Base-by-base conservation (phyloP, 495 filamentous ascomycete species). In the Mycothermus thermophilus region DNA sequence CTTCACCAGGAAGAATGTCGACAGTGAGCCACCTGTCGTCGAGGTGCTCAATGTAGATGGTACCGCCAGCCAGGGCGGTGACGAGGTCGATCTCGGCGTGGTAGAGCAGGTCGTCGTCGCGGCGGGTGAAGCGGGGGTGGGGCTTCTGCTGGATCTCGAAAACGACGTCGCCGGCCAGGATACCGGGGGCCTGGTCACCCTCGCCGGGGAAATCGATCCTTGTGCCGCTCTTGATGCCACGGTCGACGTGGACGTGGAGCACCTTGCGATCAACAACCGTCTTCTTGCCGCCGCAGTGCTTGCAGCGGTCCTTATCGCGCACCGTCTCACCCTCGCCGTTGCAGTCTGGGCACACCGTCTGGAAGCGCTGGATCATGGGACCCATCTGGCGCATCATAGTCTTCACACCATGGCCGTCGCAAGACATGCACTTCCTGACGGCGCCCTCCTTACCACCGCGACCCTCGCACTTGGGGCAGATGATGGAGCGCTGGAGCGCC, bases 381-480 rank as follows among this genome's bases (percentile, higher is more conserved):
- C 92, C 90, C 87, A 96, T 96, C 69, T 96, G 92, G 49, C 90
- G 82, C 90, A 96, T 95, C 88, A 99, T 96, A 14, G 81, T 94
- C 77, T 96, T 96, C 83, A 93, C 92, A 61, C 90, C 92, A 41
- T 76, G 71, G 48, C 90, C 90, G 41, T 92, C 83, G 59, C 90
- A 99, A 42, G 80, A 79, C 19, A 74, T 52, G 65, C 90, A 99
- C 43, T 79, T 80, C 64, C 82, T 84, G 47, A 96, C 88, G 11
- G 92, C 82, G 40, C 90, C 90, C 37, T 99, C 90, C 65, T 96
- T 96, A 26, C 92, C 92, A 53, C 90, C 90, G 43, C 88, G 83
- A 29, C 90, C 90, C 35, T 93, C 84, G 59, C 90, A 99, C 56
- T 83, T 83, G 23, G 82, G 63, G 66, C 90, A 99, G 64, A 99